Percentiles rank a stretch among this genome's conserved stretches.
These are phyloP conservation scores for Neurospora hispaniola DNA, from an alignment of 495 filamentous ascomycete species.

Conservation along the genomic window DNA sequence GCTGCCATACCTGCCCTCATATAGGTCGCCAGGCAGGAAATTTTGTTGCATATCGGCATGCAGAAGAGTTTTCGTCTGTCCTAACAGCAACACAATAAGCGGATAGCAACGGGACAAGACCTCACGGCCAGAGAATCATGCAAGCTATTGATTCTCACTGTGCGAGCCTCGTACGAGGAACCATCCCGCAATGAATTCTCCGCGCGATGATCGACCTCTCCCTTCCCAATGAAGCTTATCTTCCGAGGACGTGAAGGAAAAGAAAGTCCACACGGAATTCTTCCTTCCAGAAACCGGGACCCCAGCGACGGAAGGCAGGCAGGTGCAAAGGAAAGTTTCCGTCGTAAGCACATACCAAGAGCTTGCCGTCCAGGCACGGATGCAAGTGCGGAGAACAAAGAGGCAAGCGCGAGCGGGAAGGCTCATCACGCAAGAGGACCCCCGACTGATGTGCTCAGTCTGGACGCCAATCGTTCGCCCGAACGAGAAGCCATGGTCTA, in stretches of 20 bases:
- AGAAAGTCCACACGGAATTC: background rate
- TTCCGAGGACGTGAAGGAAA: background rate
- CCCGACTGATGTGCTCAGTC: background rate
- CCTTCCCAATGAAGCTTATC: background rate
- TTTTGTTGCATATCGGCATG: background rate
- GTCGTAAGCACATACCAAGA: background rate
- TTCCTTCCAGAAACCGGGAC: background rate
- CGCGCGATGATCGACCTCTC: background rate
- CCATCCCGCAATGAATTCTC: background rate
- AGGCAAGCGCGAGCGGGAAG: background rate
- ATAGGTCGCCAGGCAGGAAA: background rate
- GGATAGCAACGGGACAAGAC: background rate
- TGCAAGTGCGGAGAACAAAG: background rate
- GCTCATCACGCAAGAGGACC: background rate
- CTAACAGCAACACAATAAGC: background rate
- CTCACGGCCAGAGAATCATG: background rate
- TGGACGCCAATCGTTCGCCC: background rate
- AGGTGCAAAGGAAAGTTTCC: background rate
- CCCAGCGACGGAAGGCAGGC: background rate
- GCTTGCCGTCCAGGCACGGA: background rate
- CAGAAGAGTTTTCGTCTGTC: background rate
- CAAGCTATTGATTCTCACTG: background rate
- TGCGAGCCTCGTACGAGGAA: background rate
- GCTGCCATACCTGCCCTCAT: background rate
- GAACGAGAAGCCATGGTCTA: background rate